A percentile compares a stretch with the other conserved stretches of the same genome.
Evolutionary conservation across 768 basidiomycete genomes (phyloP).

Genomic region (Agaricus sinodeliciosus): DNA sequence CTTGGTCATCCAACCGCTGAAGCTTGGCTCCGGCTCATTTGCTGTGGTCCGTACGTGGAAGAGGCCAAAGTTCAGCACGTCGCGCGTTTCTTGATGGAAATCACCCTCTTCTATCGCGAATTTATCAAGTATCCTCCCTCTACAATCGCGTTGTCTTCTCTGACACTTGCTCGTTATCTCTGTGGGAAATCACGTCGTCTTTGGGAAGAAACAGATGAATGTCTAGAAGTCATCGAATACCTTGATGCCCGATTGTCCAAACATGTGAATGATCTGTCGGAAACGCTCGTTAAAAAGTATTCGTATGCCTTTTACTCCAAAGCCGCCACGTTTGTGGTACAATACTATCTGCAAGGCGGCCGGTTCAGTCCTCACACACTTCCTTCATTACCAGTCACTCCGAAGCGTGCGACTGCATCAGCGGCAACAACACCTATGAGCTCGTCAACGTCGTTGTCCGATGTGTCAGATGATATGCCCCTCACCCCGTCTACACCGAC

Average conservation of each 20-base stretch:
- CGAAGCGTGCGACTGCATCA: slow-evolving; percentile 47
- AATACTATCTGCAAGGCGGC: slow-evolving; percentile 89
- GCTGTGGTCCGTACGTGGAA: slow-evolving; percentile 69
- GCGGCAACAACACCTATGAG: slow-evolving; percentile 70
- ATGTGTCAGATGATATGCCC: slow-evolving; percentile 79
- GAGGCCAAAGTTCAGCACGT: slow-evolving; percentile 91
- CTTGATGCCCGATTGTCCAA: slow-evolving; percentile 84
- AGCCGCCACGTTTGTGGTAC: slow-evolving; percentile 87
- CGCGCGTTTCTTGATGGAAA: slow-evolving; percentile 98
- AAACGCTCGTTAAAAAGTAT: slow-evolving; percentile 97
- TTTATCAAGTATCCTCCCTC: slow-evolving; percentile 85
- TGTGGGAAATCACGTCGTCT: slow-evolving; percentile 73
- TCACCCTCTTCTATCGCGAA: slow-evolving; percentile 96
- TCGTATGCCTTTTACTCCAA: slow-evolving; percentile 96
- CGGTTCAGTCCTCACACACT: slow-evolving; percentile 51
- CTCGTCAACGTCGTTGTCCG: slow-evolving; percentile 65
- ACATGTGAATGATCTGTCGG: slow-evolving; percentile 88
- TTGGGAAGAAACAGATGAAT: slow-evolving; percentile 82
- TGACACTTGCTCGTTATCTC: slow-evolving; percentile 84
- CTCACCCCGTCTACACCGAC: slow-evolving; percentile 72
- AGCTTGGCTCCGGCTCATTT: slow-evolving; percentile 88
- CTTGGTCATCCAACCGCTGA: slow-evolving; percentile 98
- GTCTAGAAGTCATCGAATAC: slow-evolving; percentile 75
- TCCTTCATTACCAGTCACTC: slow-evolving; percentile 60
- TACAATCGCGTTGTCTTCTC: slow-evolving; percentile 81